Evolutionary conservation across 1,284 basidiomycete species (phyloP), one percentile per base, ranked within the genome.

Genomic region (Heimioporus punctisporus): DNA sequence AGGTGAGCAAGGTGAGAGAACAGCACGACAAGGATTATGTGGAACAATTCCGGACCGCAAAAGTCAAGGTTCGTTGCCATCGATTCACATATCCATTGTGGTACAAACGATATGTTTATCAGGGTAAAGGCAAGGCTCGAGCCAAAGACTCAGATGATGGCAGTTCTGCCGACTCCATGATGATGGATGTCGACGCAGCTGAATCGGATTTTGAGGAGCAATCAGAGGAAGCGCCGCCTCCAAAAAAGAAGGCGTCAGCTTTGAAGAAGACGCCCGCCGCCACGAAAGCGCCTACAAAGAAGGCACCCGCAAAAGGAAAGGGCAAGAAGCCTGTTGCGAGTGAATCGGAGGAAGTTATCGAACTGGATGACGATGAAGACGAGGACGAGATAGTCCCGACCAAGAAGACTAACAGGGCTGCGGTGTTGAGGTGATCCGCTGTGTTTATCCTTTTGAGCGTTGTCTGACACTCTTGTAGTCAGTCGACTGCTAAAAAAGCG

Each of bases 81-180:
- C 23, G 10, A 42, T 10, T 41, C 27, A 26, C 10, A 34, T 34
- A 34, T 5, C 9, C 31, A 10, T n/a, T n/a, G n/a, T n/a, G n/a
- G n/a, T n/a, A n/a, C n/a, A n/a, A n/a, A n/a, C n/a, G n/a, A n/a
- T n/a, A n/a, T n/a, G n/a, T 27, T n/a, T 34, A 23, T 46, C 54
- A 73, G 70, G 66, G 64, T n/a, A 79, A 90, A 69, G 80, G 73
- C 24, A 86, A 85, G 64, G 76, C 74, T 23, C 78, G 75, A 61
- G 76, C 72, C 23, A 73, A 73, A 6, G 77, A 78, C 14, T 80
- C 78, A 21, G 83, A 80, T 42, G 80, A 72, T 4, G 74, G 72
- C 5, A 74, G 74, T 34, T 92, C 90, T 2, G 82, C 82, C 26
- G 93, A 95, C 65, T 95, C 92, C 17, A 95, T 95, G 91, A 75